These are phyloP conservation scores for Eucalyptus pauciflora DNA, from an alignment of 345 rosid species.

Conservation along the genomic window DNA sequence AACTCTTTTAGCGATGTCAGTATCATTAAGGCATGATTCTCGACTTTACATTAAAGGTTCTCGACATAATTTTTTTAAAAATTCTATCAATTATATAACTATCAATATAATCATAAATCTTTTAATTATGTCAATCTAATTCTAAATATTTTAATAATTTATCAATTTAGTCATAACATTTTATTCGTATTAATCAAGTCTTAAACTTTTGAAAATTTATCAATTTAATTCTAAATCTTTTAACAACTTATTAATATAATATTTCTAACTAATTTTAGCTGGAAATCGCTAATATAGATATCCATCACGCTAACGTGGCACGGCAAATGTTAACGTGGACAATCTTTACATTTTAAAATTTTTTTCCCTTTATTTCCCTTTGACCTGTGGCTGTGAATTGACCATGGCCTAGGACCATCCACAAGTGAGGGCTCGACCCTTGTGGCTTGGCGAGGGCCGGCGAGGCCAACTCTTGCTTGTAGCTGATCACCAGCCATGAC, in stretches of 20 bases:
- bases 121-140: too few relatives aligned
- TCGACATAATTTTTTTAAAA: too few relatives aligned
- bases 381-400: neutral
- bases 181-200: too few relatives aligned
- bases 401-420: neutral
- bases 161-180: neutral
- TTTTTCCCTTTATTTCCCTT: neutral
- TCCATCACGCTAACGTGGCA: fast-evolving
- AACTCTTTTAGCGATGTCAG: neutral
- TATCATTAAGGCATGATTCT: neutral
- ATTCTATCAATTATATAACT: too few relatives aligned
- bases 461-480: neutral
- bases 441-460: neutral
- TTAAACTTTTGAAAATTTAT: too few relatives aligned
- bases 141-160: too few relatives aligned
- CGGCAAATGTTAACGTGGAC: fast-evolving
- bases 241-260: neutral
- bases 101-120: too few relatives aligned
- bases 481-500: fast-evolving
- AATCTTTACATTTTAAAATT: too few relatives aligned
- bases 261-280: neutral
- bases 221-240: too few relatives aligned
- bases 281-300: fast-evolving
- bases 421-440: neutral
- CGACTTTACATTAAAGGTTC: neutral